Conservation (phyloP, 2,329 filamentous ascomycete species). For the Pseudogymnoascus sp. region DNA sequence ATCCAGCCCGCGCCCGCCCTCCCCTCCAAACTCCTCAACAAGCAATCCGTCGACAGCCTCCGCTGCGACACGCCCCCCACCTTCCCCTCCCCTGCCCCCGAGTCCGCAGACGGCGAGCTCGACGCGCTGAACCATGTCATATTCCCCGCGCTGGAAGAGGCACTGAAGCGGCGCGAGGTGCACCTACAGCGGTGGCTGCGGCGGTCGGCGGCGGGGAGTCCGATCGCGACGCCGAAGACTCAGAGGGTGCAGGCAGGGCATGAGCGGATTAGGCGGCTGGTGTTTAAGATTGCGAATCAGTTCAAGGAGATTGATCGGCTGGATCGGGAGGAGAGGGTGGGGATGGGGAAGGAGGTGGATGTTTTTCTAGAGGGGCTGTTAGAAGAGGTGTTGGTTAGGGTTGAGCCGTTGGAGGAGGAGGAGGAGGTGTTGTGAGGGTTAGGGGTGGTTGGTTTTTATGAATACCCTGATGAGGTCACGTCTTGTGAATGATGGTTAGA, state of each 20-base stretch:
- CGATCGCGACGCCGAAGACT: conserved; percentile 50
- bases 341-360: conserved; percentile 85
- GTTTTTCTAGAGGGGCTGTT: conserved; percentile 86
- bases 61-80: conserved; percentile 34
- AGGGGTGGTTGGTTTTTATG: background rate
- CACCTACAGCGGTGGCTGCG: conserved; percentile 42
- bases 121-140: conserved; percentile 88
- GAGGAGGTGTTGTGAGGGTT: conserved; percentile 29
- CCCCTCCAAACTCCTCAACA: conserved; percentile 25
- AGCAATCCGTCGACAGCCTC: conserved; percentile 24
- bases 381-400: conserved; percentile 85
- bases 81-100: conserved; percentile 49
- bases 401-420: conserved; percentile 80
- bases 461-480: background rate
- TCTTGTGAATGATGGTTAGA: background rate
- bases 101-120: conserved; percentile 58
- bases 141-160: conserved; percentile 84
- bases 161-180: conserved; percentile 69
- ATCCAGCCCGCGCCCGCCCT: conserved; percentile 26
- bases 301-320: conserved; percentile 87
- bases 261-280: conserved; percentile 71
- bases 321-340: conserved; percentile 78
- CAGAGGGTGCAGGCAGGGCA: conserved; percentile 66
- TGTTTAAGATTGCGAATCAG: conserved; percentile 71
- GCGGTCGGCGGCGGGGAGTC: conserved; percentile 31